Base-by-base conservation (phyloP, 2,329 filamentous ascomycete species). In the Claviceps sp. region DNA sequence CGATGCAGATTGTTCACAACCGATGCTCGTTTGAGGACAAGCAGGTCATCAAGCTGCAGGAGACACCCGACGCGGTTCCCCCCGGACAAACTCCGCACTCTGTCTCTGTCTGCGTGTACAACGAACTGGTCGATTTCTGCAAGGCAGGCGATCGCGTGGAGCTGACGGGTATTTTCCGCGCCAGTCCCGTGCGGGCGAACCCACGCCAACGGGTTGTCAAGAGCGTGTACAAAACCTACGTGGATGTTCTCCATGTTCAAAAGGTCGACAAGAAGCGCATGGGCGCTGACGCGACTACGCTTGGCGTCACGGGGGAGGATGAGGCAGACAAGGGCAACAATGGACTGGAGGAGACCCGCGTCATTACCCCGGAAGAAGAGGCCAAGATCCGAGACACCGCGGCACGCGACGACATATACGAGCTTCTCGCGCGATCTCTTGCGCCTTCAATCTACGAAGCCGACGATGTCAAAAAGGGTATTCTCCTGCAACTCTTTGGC, bases 381-480 rank as follows among this genome's bases (percentile, higher is more conserved):
- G 82, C 82, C 52, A 91, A 86, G 72, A 98, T 98, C 65, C 85
- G 80, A 61, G 82, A 79, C 54, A 93, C 87, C 11, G 87, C 87
- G 11, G 77, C 80, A 37, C 82, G 93, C 50, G 75, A 84, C 1
- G 93, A 98, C 66, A 83, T 98, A 51, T 98, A 98, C 66, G 90
- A 98, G 22, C 78, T 98, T 24, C 80, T 98, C 4, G 80, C 93
- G 17, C 82, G 91, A 40, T 97, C 91, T 1, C 74, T 98, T 30
- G 93, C 93, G 2, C 93, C 93, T 14, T 96, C 90, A 54, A 85
- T 98, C 62, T 96, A 94, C 71, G 93, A 98, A 69, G 87, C 95
- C 83, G 93, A 98, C 59, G 93, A 98, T 62, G 89, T 97, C 47
- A 98, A 98, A 76, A 98, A 98, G 71, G 93, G 93, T 11, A 96